Percentiles rank a stretch among this genome's conserved stretches.
These are phyloP conservation scores for Medicago lupulina DNA, from an alignment of 306 rosid species.

Conservation along the genomic window DNA sequence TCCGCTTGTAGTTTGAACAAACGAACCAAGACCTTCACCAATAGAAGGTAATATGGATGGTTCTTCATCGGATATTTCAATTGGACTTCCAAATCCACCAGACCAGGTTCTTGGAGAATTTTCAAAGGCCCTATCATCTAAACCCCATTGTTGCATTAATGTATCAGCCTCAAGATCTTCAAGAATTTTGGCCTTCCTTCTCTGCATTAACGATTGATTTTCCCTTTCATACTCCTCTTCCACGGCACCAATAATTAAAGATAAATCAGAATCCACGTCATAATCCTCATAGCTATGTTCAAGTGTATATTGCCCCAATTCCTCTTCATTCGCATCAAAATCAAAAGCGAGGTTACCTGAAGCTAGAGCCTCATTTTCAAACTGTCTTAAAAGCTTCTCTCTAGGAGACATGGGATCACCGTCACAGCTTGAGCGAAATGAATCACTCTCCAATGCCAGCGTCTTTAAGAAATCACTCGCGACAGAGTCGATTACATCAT, in stretches of 20 bases:
- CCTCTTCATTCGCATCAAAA: slow-evolving; percentile 53
- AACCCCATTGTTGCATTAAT: slow-evolving; percentile 78
- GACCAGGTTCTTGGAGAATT: slow-evolving; percentile 53
- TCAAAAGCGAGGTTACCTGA: slow-evolving; percentile 50
- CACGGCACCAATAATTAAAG: slow-evolving; percentile 54
- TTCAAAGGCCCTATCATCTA: slow-evolving; percentile 70
- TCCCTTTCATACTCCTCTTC: slow-evolving; percentile 65
- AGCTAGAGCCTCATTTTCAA: slow-evolving; percentile 66
- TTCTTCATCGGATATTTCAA: slow-evolving; percentile 65
- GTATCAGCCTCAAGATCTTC: slow-evolving; percentile 80
- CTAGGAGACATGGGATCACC: slow-evolving; percentile 74
- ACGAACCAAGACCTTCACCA: slow-evolving; percentile 71
- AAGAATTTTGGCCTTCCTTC: slow-evolving; percentile 70
- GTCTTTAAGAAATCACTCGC: slow-evolving; percentile 71
- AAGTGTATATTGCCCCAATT: slow-evolving; percentile 40
- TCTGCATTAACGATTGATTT: slow-evolving; percentile 52
- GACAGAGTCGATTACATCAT: slow-evolving; percentile 63
- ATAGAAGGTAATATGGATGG: slow-evolving; percentile 60
- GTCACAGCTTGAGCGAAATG: slow-evolving; percentile 47
- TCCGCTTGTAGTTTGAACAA: slow-evolving; percentile 55
- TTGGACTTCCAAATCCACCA: slow-evolving; percentile 92
- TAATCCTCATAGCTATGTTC: slow-evolving; percentile 21
- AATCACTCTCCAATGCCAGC: slow-evolving; percentile 58
- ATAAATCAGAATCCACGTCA: slow-evolving; percentile 58
- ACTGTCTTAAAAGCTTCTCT: slow-evolving; percentile 72